Percentiles rank a stretch among this genome's conserved stretches.
Evolutionary conservation across 140 eudicot genomes (phyloP).

Genomic region (Stevia rebaudiana): DNA sequence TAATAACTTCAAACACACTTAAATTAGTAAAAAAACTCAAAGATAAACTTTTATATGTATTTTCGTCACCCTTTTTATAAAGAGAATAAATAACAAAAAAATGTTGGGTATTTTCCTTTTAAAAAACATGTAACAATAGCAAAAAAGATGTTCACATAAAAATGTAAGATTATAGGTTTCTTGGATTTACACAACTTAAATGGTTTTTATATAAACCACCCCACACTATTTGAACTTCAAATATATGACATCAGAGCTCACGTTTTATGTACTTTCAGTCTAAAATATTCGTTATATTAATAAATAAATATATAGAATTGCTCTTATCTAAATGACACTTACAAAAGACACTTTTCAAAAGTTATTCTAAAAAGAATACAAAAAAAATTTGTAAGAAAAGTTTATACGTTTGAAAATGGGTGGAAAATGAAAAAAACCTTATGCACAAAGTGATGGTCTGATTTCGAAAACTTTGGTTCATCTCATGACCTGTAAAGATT

Average conservation of each 20-base stretch:
- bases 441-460: slow-evolving; percentile 9
- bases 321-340: slow-evolving; percentile 6
- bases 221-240: neutral
- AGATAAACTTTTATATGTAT: too few relatives aligned
- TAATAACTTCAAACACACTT: too few relatives aligned
- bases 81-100: too few relatives aligned
- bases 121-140: too few relatives aligned
- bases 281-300: neutral
- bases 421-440: neutral
- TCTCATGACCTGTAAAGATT: neutral
- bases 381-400: slow-evolving; percentile 4
- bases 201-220: too few relatives aligned
- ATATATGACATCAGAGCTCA: neutral
- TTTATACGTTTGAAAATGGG: slow-evolving; percentile 1
- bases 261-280: neutral
- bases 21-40: too few relatives aligned
- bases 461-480: slow-evolving; percentile 12
- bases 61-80: too few relatives aligned
- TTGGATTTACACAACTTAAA: too few relatives aligned
- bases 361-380: neutral
- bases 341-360: slow-evolving; percentile 8
- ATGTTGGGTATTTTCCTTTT: too few relatives aligned
- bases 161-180: too few relatives aligned
- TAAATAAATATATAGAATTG: neutral
- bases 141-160: too few relatives aligned